Base-by-base conservation (phyloP, 2,329 filamentous ascomycete species). In the Graphiopsis chlorocephala region DNA sequence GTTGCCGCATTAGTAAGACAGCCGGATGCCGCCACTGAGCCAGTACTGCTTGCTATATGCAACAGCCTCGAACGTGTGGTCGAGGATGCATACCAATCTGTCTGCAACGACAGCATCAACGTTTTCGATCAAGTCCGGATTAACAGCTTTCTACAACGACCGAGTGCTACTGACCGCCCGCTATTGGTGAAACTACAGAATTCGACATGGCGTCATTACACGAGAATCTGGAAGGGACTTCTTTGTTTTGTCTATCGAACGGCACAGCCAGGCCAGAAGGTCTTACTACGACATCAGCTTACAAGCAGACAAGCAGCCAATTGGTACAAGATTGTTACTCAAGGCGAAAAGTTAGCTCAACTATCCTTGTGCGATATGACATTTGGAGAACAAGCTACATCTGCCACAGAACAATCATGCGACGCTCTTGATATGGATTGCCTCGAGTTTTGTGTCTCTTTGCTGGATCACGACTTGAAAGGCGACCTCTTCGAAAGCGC, bases 401-500 rank as follows among this genome's bases (percentile, higher is more conserved):
- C n/a, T n/a, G n/a, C n/a, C n/a, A n/a, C 45, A 17, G 56, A 59
- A 59, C 8, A n/a, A 47, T 6, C 33, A 10, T 28, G 31, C 56
- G 52, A 65, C 58, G 20, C 20, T 31, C 26, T 59, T 17, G 62
- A 66, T 25, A 42, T 65, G 35, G 62, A 67, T 1, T 71, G 67
- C 23, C 64, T 69, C n/a, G 42, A 63, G 8, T 47, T 68, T 11
- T 71, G 66, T 38, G 66, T 69, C n/a, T n/a, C n/a, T n/a, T n/a
- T n/a, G n/a, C n/a, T n/a, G n/a, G n/a, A n/a, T n/a, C n/a, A n/a
- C n/a, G n/a, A n/a, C n/a, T n/a, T n/a, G n/a, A n/a, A n/a, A n/a
- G n/a, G n/a, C n/a, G n/a, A n/a, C n/a, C n/a, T 68, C 14, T 69
- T 66, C 53, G 63, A 70, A 50, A 71, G 69, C 65, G 57, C 56